Base-by-base conservation (phyloP, 2,329 filamentous ascomycete genomes). In the Epichloe hybrida region DNA sequence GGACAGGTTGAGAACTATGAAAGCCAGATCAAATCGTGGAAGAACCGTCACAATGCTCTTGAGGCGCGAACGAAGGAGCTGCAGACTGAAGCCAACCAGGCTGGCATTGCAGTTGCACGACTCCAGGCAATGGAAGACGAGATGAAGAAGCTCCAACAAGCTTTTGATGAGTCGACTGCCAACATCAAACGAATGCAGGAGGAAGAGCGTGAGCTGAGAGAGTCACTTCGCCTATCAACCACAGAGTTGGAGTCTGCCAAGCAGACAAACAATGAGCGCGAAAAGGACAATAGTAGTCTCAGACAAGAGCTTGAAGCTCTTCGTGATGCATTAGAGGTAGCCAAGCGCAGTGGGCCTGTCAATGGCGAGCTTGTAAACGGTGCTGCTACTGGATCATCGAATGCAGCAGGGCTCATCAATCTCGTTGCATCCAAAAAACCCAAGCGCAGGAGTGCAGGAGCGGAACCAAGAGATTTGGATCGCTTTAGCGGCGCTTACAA, bases 381-480 rank as follows among this genome's bases (percentile, higher is more conserved):
- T 20, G 59, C 60, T 21, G 61, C 63, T 42, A 55, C 59, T 9
- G 66, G 71, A 17, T 73, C 79, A 47, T 69, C 80, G 40, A 74
- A 77, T 50, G 72, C 78, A 34, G 86, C 77, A 63, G 90, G 89
- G 41, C 80, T 98, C 55, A 96, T 98, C 76, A 98, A 97, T 67
- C 76, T 98, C 36, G 93, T 98, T 27, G 87, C 91, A 2, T 91
- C 88, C 47, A 97, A 97, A 81, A 96, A 95, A 72, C 88, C 90
- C 41, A 96, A 97, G 76, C 79, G 93, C 62, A 81, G 93, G 57
- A 97, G 91, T 66, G 90, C 88, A 52, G 91, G 89, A 45, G 84
- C 86, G 17, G 90, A 96, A 66, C 81, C 81, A 53, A 84, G 88
- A 59, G 86, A 91, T 44, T 74, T 88, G 59, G 91, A 97, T 69